Base-by-base conservation (phyloP, 495 filamentous ascomycete genomes). In the Mytilinidion resinicola region DNA sequence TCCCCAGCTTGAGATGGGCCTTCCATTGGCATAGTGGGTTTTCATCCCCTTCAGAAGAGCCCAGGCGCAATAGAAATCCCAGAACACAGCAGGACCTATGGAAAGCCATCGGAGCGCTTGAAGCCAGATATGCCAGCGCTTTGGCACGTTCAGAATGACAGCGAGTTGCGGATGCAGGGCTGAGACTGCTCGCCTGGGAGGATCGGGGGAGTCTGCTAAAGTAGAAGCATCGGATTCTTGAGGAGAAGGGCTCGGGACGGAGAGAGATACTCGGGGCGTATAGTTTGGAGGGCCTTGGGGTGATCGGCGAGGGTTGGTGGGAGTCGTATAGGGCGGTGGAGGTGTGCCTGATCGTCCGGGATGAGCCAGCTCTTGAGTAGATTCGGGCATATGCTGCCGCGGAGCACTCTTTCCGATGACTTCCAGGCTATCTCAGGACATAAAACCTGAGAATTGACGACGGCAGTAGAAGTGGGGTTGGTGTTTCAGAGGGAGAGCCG, bases 141-240 rank as follows among this genome's bases (percentile, higher is more conserved):
- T 76, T 44, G 80, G 79, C 5, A 87, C 80, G 3, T 84, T 84
- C 10, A 87, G 69, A 36, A 87, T 75, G 50, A 85, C 81, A 20
- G 84, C 84, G 36, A 86, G 79, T 11, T 83, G 81, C 4, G 84
- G 84, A 66, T 85, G 83, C 43, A 85, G 66, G 7, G 69, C 70
- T 4, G 60, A 65, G 33, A 42, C 44, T 20, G 60, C 56, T 15
- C 46, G 21, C 14, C 15, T 19, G 14, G 46, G 46, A 9, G 46
- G 46, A 30, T 25, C 33, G 15, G 46, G 5, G 2, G 46, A 49
- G 6, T 19, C 46, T 37, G 35, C 51, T 5, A 11, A n/a, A 15
- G 14, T 17, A 15, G 20, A 33, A 15, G 51, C 21, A 17, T 37
- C 34, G 8, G 34, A 9, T 8, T 38, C 12, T 37, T 37, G 15